Evolutionary conservation across 352 stramenopile genomes (phyloP).

Genomic region (Globisporangium canariense): DNA sequence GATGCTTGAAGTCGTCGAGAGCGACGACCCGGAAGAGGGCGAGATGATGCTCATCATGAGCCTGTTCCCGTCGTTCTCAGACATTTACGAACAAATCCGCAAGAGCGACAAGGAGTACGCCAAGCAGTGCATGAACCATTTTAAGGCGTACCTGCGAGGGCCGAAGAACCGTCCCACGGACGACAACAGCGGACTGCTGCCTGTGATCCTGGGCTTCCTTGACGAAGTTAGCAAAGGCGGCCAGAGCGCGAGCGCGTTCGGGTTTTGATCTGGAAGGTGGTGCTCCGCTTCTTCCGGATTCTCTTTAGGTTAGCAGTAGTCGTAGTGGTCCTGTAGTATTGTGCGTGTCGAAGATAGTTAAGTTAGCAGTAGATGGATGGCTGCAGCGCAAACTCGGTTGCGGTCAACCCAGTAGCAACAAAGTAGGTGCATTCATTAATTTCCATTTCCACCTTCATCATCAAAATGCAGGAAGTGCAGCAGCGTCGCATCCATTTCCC

Average conservation of each 20-base stretch:
- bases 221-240: constrained; percentile 59
- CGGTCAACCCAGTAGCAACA: not conserved
- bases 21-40: constrained; percentile 72
- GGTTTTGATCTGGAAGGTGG: constrained; percentile 48
- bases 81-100: constrained; percentile 85
- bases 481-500: not conserved
- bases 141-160: constrained; percentile 74
- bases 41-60: constrained; percentile 81
- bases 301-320: constrained; percentile 13
- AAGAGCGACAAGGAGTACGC: constrained; percentile 76
- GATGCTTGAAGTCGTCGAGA: constrained; percentile 85
- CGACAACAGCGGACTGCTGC: constrained; percentile 69
- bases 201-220: constrained; percentile 72
- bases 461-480: not conserved
- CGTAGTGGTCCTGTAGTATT: constrained; percentile 14
- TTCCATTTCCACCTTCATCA: not conserved
- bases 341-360: constrained; percentile 20
- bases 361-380: constrained; percentile 20
- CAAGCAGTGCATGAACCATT: constrained; percentile 85
- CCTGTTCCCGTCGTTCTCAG: constrained; percentile 85
- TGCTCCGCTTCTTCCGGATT: not conserved
- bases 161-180: constrained; percentile 80
- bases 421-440: constrained; percentile 16
- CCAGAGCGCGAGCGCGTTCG: constrained; percentile 65
- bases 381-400: constrained; percentile 22